phyloP scores from a whole-genome alignment of 2,329 filamentous ascomycete genomes.

The Teratosphaeria nubilosa region DNA sequence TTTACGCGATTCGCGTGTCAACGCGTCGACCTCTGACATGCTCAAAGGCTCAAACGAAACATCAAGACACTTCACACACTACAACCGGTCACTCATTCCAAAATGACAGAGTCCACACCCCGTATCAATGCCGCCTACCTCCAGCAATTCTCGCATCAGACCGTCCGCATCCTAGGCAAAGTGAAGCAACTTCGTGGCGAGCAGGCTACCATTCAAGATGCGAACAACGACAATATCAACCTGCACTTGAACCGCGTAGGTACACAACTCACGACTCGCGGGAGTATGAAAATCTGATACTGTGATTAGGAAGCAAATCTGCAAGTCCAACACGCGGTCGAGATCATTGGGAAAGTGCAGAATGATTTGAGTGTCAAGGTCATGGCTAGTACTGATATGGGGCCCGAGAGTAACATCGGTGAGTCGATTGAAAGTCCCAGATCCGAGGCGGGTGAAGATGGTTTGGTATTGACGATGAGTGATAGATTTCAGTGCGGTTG shows the following conservation, averaged over 20 bases:
- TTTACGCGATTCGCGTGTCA: neutral
- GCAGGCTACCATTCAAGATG: constrained; percentile 61
- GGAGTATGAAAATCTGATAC: neutral
- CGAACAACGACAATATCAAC: constrained; percentile 59
- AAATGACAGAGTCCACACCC: constrained; percentile 65
- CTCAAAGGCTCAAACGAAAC: neutral
- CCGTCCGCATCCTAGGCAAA: constrained; percentile 77
- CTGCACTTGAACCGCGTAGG: constrained; percentile 63
- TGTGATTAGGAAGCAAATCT: constrained; percentile 58
- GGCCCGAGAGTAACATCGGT: constrained; percentile 52
- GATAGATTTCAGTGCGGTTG: constrained; percentile 63
- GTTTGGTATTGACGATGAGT: neutral
- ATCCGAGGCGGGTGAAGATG: neutral
- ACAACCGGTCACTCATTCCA: neutral
- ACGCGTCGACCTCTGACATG: neutral
- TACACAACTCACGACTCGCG: neutral
- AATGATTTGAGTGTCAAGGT: constrained; percentile 62
- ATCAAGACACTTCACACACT: neutral
- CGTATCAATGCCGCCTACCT: constrained; percentile 76
- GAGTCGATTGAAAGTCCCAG: constrained; percentile 21
- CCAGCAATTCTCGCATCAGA: constrained; percentile 57
- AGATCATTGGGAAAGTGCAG: constrained; percentile 73
- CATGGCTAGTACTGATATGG: constrained; percentile 59
- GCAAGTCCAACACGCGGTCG: constrained; percentile 57
- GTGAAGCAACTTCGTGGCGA: constrained; percentile 76